A percentile compares a stretch with the other conserved stretches of the same genome.
Conservation (phyloP, 768 basidiomycete genomes). For the Lactarius pseudohatsudake region DNA sequence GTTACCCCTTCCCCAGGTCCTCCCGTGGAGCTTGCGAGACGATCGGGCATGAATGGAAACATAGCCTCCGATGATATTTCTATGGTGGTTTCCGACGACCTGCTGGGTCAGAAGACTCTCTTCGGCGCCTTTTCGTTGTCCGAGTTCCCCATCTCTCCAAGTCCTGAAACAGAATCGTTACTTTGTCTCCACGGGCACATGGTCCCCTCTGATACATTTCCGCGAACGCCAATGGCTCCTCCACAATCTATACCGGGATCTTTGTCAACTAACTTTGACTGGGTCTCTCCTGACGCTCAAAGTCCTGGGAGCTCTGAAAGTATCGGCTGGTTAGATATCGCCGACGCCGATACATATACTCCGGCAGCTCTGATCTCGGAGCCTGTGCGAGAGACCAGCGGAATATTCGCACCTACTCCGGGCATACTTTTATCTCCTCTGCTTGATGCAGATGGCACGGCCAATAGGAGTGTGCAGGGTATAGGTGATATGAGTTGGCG, state of each 20-base stretch:
- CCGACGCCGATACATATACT: not conserved
- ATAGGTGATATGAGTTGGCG: not conserved
- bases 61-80: not conserved
- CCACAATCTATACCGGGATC: not conserved
- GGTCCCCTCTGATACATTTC: too few species aligned
- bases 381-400: not conserved
- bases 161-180: not conserved
- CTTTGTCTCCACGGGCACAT: not conserved
- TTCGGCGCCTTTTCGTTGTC: not conserved
- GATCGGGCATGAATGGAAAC: not conserved
- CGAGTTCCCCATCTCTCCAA: not conserved
- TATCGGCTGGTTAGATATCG: not conserved
- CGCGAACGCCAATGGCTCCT: not conserved
- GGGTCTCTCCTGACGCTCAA: constrained; percentile 4
- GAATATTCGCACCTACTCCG: constrained; percentile 31
- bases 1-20: not conserved
- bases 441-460: constrained; percentile 13
- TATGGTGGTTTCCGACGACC: constrained; percentile 2
- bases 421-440: constrained; percentile 37
- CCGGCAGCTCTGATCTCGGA: not conserved
- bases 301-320: not conserved
- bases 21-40: not conserved
- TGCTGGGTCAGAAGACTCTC: not conserved
- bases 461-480: not conserved
- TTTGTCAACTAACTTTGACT: not conserved